These are phyloP conservation scores for Raffaelea arxii DNA, from an alignment of 2,329 filamentous ascomycete species.

Conservation along the genomic window DNA sequence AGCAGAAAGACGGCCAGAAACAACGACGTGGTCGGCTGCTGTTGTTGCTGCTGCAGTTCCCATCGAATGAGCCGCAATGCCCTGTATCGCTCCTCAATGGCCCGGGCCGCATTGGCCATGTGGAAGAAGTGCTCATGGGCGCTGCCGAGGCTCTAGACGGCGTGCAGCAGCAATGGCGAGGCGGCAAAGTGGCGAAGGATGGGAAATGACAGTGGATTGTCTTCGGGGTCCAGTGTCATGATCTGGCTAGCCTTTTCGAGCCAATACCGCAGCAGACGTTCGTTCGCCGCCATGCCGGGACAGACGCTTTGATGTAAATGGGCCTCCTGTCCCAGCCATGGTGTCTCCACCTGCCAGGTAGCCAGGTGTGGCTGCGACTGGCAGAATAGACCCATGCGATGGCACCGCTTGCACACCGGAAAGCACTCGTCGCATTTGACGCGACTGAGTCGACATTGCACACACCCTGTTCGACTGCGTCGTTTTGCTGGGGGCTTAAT, in stretches of 20 bases:
- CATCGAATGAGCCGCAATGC: background rate
- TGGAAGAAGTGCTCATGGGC: background rate
- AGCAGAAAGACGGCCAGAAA: background rate
- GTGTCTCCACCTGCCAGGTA: background rate
- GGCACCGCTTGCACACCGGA: background rate
- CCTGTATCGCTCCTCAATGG: background rate
- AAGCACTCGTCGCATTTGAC: background rate
- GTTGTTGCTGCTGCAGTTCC: background rate
- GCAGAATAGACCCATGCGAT: background rate
- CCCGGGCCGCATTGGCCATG: background rate
- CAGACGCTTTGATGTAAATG: no score
- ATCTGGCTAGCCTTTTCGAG: background rate
- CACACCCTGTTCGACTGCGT: no score
- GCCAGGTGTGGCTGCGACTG: background rate
- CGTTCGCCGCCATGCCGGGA: background rate
- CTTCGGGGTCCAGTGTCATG: background rate
- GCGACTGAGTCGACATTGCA: background rate
- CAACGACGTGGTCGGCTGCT: background rate
- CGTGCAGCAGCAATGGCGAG: background rate
- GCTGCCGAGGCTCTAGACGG: background rate
- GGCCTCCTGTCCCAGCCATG: background rate
- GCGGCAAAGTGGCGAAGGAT: background rate
- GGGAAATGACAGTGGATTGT: background rate
- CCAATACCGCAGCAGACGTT: background rate
- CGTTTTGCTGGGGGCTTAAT: no score